These are phyloP conservation scores for Lasiosphaeria miniovina DNA, from an alignment of 495 filamentous ascomycete species.

Conservation along the genomic window DNA sequence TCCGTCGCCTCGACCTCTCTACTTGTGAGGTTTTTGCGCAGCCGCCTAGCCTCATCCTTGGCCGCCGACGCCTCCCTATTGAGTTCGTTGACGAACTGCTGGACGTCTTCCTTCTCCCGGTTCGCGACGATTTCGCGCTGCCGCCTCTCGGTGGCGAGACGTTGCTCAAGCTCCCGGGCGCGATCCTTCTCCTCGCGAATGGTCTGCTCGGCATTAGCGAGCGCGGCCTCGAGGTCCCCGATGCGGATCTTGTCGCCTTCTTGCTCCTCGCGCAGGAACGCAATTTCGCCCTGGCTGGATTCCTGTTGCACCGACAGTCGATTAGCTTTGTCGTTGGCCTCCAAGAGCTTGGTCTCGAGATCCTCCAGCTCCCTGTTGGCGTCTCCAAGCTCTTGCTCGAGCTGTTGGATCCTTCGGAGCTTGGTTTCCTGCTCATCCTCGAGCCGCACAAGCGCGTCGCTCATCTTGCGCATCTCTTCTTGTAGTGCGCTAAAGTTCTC, in stretches of 20 bases:
- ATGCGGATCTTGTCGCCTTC: conserved; percentile 98
- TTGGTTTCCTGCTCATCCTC: conserved; percentile 81
- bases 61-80: conserved; percentile 74
- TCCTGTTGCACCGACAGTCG: conserved; percentile 86
- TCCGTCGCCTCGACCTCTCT: conserved; percentile 84
- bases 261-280: conserved; percentile 94
- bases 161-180: conserved; percentile 71
- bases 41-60: conserved; percentile 80
- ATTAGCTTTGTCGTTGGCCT: conserved; percentile 80
- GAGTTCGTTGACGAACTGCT: conserved; percentile 73
- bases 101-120: conserved; percentile 80
- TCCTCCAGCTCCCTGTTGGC: conserved; percentile 74
- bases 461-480: conserved; percentile 85
- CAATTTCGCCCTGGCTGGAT: conserved; percentile 87
- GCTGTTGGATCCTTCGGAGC: conserved; percentile 59
- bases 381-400: conserved; percentile 71
- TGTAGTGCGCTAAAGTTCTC: conserved; percentile 85
- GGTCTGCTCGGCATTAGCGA: conserved; percentile 68
- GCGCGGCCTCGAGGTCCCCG: conserved; percentile 78
- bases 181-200: conserved; percentile 80
- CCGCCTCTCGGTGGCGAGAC: conserved; percentile 72
- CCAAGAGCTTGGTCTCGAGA: conserved; percentile 69
- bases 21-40: conserved; percentile 76
- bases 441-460: conserved; percentile 75
- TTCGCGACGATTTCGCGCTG: conserved; percentile 83